Evolutionary conservation across 2,329 filamentous ascomycete species (phyloP).

Genomic region (Sclerotinia subarctica): DNA sequence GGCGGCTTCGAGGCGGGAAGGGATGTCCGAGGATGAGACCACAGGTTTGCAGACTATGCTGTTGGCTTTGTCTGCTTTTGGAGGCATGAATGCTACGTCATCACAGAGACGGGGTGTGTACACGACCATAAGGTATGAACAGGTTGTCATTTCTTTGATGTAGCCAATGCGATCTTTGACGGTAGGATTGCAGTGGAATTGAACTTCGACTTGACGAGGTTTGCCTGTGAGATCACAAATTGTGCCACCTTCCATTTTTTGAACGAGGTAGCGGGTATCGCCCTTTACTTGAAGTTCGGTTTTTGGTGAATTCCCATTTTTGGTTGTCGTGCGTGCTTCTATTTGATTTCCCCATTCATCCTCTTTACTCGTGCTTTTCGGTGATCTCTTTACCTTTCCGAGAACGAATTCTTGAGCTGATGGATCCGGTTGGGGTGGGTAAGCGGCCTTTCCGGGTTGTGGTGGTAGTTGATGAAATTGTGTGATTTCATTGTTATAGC

Average conservation of each 20-base stretch:
- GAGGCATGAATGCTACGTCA: constrained; percentile 69
- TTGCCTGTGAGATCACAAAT: constrained; percentile 69
- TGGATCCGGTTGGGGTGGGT: constrained; percentile 65
- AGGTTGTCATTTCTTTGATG: constrained; percentile 71
- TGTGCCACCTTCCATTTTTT: constrained; percentile 63
- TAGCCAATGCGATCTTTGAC: constrained; percentile 63
- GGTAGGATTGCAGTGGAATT: constrained; percentile 59
- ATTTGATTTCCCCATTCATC: constrained; percentile 38
- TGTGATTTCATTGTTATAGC: constrained; percentile 66
- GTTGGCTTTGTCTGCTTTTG: constrained; percentile 61
- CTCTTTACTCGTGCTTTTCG: constrained; percentile 36
- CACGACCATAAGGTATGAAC: constrained; percentile 70
- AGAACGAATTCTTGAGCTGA: constrained; percentile 61
- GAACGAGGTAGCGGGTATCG: constrained; percentile 65
- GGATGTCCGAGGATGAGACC: constrained; percentile 44
- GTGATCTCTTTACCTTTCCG: constrained; percentile 48
- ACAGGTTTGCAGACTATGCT: constrained; percentile 61
- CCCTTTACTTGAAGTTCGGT: constrained; percentile 61
- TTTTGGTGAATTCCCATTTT: constrained; percentile 34
- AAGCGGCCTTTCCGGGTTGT: constrained; percentile 56
- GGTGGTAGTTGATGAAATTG: constrained; percentile 70
- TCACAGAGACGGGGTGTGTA: constrained; percentile 72
- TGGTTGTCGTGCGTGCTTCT: constrained; percentile 30
- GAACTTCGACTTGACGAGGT: constrained; percentile 64
- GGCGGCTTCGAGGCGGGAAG: constrained; percentile 23